These are phyloP conservation scores for Pterocarpus macrocarpus DNA, from an alignment of 306 rosid genomes.

Conservation along the genomic window DNA sequence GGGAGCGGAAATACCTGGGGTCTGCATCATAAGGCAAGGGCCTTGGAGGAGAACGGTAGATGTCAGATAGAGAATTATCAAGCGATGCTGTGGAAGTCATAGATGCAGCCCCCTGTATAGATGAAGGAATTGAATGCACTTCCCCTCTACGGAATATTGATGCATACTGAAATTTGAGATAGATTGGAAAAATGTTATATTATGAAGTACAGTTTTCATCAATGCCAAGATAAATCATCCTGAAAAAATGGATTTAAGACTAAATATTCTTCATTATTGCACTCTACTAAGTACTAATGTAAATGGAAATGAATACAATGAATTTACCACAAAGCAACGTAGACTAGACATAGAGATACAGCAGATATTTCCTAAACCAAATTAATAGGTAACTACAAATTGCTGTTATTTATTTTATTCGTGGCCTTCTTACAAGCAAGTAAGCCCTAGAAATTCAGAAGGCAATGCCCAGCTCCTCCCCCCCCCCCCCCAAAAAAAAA, in stretches of 20 bases:
- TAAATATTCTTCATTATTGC: constrained; percentile 23
- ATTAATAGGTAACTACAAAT: neutral
- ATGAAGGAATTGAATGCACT: constrained; percentile 74
- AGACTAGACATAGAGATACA: constrained; percentile 16
- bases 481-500: no score
- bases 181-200: constrained; percentile 40
- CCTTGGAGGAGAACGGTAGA: constrained; percentile 96
- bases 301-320: constrained; percentile 12
- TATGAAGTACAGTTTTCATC: constrained; percentile 22
- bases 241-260: neutral
- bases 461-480: no score
- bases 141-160: constrained; percentile 87
- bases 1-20: constrained; percentile 76
- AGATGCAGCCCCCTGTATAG: constrained; percentile 82
- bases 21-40: constrained; percentile 98
- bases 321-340: constrained; percentile 28
- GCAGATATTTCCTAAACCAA: constrained; percentile 20
- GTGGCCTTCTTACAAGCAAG: constrained; percentile 6
- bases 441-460: neutral
- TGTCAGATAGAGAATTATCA: constrained; percentile 84
- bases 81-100: constrained; percentile 74
- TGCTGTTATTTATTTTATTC: neutral
- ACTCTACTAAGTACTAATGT: neutral
- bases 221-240: constrained; percentile 7
- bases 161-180: constrained; percentile 67